Base-by-base conservation (phyloP, 441 rosid species). In the Croton setiger region DNA sequence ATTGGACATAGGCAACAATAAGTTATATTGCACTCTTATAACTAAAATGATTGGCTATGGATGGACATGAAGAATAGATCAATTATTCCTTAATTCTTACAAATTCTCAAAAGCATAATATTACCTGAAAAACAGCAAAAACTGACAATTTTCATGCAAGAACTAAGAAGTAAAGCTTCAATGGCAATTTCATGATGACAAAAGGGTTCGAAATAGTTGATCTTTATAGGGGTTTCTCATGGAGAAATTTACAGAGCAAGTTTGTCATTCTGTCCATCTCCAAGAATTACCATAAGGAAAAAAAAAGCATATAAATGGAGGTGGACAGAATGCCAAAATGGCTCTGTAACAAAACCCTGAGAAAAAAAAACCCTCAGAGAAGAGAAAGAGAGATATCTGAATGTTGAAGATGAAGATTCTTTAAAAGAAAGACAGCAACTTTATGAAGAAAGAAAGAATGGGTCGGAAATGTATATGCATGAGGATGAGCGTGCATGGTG, bases 311-410 rank as follows among this genome's bases (percentile, higher is more conserved):
- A 1, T 14, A 2, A 1, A 27, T 53, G 85, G 85, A 81, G 87
- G 84, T 76, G 82, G 85, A 81, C 87, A 84, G 87, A 81, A 81
- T 84, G 85, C 87, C 85, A 84, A 84, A 84, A 67, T 68, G 72
- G 70, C 84, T 80, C 78, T 77, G 79, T 81, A 84, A 79, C 49
- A 70, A 69, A 44, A 43, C 76, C 80, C 74, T 72, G 76, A 70
- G 64, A 81, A 77, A 74, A 74, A 81, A 75, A 74, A n/a, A n/a
- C 76, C 72, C 72, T 66, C n/a, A n/a, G n/a, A n/a, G n/a, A n/a
- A n/a, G n/a, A n/a, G n/a, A n/a, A 23, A 60, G 20, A 69, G 37
- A 60, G n/a, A 47, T 47, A 37, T 37, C 41, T 2, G 41, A 37
- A 36, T 37, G 41, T 37, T 12, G 65, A 33, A 35, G 7, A 17